phyloP scores from a whole-genome alignment of 768 basidiomycete species.

The Psilocybe cyanescens region DNA sequence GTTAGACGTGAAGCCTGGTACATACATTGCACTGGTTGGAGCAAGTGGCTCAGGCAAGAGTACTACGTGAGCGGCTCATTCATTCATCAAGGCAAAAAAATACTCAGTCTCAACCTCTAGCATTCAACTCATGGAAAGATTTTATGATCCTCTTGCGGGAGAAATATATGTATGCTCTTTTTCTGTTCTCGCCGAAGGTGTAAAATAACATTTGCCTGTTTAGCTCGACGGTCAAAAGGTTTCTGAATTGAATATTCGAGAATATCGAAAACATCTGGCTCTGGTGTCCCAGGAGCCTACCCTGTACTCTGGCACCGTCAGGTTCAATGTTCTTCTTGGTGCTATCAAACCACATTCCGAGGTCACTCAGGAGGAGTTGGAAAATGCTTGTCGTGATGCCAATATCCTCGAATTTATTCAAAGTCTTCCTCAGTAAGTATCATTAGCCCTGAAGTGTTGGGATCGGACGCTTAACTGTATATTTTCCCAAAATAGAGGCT shows the following conservation, averaged over 20 bases:
- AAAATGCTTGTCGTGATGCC: conserved; percentile 80
- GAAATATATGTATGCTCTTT: conserved; percentile 50
- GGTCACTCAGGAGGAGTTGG: conserved; percentile 85
- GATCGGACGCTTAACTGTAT: background rate
- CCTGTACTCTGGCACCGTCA: conserved; percentile 84
- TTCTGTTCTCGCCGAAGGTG: background rate
- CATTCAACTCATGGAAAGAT: conserved; percentile 80
- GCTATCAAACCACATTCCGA: conserved; percentile 73
- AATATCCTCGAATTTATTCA: conserved; percentile 90
- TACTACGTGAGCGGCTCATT: conserved; percentile 54
- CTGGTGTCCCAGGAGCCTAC: conserved; percentile 92
- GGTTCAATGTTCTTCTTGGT: conserved; percentile 88
- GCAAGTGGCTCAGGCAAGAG: conserved; percentile 81
- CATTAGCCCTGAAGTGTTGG: background rate
- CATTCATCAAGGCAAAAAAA: background rate
- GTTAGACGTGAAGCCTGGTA: conserved; percentile 69
- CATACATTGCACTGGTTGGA: conserved; percentile 82
- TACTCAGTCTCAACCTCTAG: background rate
- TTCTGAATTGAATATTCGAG: conserved; percentile 74
- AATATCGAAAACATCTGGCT: conserved; percentile 86
- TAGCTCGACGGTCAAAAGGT: conserved; percentile 77
- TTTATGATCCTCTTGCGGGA: conserved; percentile 79
- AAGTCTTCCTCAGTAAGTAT: conserved; percentile 65
- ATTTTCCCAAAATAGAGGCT: conserved; percentile 44
- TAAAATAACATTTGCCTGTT: background rate